Conservation (phyloP, 345 rosid genomes). For the Bruguiera gymnorhiza region DNA sequence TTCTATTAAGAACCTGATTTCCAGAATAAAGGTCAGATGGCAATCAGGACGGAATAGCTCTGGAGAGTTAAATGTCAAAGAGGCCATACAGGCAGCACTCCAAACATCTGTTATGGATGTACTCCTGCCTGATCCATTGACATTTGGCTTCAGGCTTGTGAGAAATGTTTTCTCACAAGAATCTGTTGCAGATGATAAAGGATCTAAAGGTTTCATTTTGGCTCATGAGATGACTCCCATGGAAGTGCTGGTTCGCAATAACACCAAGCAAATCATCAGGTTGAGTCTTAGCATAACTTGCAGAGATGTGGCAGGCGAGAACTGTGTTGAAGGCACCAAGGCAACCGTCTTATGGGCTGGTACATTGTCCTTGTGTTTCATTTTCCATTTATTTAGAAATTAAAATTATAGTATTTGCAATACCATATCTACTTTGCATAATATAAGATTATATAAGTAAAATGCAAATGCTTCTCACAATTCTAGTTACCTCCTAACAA, state of each 20-base stretch:
- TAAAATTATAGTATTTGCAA: background rate
- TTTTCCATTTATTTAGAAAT: background rate
- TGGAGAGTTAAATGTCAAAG: slow-evolving; percentile 85
- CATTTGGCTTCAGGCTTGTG: slow-evolving; percentile 79
- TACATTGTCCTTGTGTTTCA: slow-evolving; percentile 20
- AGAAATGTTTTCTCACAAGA: slow-evolving; percentile 37
- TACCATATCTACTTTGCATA: background rate
- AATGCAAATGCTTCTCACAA: no score
- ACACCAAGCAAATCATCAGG: slow-evolving; percentile 79
- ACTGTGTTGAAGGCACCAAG: slow-evolving; percentile 77
- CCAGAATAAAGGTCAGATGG: slow-evolving; percentile 93
- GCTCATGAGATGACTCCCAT: slow-evolving; percentile 86
- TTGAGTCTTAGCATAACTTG: slow-evolving; percentile 79
- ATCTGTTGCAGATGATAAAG: slow-evolving; percentile 19
- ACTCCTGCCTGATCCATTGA: slow-evolving; percentile 92
- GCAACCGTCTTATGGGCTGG: slow-evolving; percentile 97
- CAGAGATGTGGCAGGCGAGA: slow-evolving; percentile 93
- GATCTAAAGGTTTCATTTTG: slow-evolving; percentile 47
- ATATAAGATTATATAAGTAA: background rate
- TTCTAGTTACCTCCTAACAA: background rate
- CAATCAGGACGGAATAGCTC: slow-evolving; percentile 95
- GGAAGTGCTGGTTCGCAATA: slow-evolving; percentile 85
- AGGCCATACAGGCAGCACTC: slow-evolving; percentile 84
- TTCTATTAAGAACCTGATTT: slow-evolving; percentile 74
- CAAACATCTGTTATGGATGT: slow-evolving; percentile 94